Percentiles rank a stretch among this genome's conserved stretches.
Conservation (phyloP, 2,329 filamentous ascomycete genomes). For the Aureobasidium pullulans region DNA sequence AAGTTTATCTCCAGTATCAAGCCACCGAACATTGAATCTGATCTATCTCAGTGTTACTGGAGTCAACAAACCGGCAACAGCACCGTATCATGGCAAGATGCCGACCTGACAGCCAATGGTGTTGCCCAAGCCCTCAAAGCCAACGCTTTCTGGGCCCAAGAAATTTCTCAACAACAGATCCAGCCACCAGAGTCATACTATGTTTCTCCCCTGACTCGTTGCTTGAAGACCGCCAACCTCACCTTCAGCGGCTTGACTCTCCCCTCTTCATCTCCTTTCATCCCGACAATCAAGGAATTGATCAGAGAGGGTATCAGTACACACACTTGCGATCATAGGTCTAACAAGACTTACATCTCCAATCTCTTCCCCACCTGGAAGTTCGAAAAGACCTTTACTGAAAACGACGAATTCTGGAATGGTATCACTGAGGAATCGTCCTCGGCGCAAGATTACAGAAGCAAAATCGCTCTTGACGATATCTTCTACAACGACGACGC, state of each 20-base stretch:
- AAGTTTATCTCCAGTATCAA: slow-evolving; percentile 23
- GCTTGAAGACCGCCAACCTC: slow-evolving; percentile 54
- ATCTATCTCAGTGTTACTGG: slow-evolving; percentile 48
- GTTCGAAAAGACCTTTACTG: slow-evolving; percentile 55
- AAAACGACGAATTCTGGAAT: slow-evolving; percentile 50
- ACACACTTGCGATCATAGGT: slow-evolving; percentile 60
- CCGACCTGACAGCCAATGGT: slow-evolving; percentile 53
- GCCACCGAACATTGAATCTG: not conserved
- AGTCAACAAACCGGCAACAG: slow-evolving; percentile 56
- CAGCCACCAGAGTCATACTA: slow-evolving; percentile 59
- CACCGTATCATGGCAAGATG: slow-evolving; percentile 56
- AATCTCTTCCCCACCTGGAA: slow-evolving; percentile 45
- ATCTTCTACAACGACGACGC: slow-evolving; percentile 47
- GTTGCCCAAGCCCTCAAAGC: slow-evolving; percentile 51
- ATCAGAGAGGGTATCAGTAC: slow-evolving; percentile 60
- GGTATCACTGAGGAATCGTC: slow-evolving; percentile 43
- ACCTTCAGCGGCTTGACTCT: slow-evolving; percentile 53
- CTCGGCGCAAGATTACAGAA: slow-evolving; percentile 45
- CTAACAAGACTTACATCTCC: slow-evolving; percentile 48
- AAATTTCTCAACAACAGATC: slow-evolving; percentile 47
- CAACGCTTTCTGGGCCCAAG: slow-evolving; percentile 51
- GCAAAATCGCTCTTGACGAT: slow-evolving; percentile 47
- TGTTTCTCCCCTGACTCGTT: slow-evolving; percentile 56
- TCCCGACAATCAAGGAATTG: slow-evolving; percentile 56
- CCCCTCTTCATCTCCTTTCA: slow-evolving; percentile 46